These are phyloP conservation scores for Pichia sp. DNA, from an alignment of 1,139 yeast species.

Conservation along the genomic window DNA sequence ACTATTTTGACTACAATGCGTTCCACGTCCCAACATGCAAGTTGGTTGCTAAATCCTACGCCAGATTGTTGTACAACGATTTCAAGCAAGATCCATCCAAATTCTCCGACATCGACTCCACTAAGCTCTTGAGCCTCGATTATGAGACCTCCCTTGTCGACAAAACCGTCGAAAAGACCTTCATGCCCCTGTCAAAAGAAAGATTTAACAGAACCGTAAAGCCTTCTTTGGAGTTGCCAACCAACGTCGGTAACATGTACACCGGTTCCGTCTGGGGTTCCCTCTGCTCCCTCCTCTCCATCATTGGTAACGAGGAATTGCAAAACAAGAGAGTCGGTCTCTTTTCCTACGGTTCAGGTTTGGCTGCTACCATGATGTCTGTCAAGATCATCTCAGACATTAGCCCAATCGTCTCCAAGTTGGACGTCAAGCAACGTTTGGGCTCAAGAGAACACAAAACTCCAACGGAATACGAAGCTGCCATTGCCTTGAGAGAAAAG, in stretches of 20 bases:
- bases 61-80: slow-evolving; percentile 88
- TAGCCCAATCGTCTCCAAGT: slow-evolving; percentile 56
- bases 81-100: slow-evolving; percentile 60
- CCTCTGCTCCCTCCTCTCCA: slow-evolving; percentile 73
- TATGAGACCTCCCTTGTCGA: slow-evolving; percentile 81
- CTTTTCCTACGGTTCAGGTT: slow-evolving; percentile 97
- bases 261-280: slow-evolving; percentile 93
- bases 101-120: slow-evolving; percentile 63
- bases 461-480: slow-evolving; percentile 79
- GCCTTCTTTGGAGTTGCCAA: slow-evolving; percentile 83
- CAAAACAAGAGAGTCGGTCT: slow-evolving; percentile 84
- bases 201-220: slow-evolving; percentile 64
- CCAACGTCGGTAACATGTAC: slow-evolving; percentile 98
- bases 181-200: slow-evolving; percentile 75
- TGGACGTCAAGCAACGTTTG: slow-evolving; percentile 68
- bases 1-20: slow-evolving; percentile 85
- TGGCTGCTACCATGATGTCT: slow-evolving; percentile 87
- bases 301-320: slow-evolving; percentile 67
- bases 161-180: slow-evolving; percentile 78
- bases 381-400: slow-evolving; percentile 80
- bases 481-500: slow-evolving; percentile 81
- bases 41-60: slow-evolving; percentile 88
- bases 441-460: slow-evolving; percentile 61
- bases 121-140: slow-evolving; percentile 49
- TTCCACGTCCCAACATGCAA: slow-evolving; percentile 99